Evolutionary conservation across 2,329 filamentous ascomycete genomes (phyloP).

Genomic region (Fusarium palustre): DNA sequence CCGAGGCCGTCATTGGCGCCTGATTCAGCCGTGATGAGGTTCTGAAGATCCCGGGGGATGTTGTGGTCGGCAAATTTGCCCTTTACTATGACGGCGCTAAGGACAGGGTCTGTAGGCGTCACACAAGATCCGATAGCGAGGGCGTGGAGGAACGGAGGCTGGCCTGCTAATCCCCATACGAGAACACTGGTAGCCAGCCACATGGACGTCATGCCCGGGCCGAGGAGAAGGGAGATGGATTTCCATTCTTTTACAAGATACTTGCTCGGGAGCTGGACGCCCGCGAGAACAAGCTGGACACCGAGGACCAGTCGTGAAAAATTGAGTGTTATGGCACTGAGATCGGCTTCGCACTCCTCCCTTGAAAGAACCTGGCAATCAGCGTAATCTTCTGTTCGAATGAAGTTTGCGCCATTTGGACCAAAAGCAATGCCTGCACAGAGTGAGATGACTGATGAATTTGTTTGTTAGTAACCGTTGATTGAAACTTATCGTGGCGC

Average conservation of each 20-base stretch:
- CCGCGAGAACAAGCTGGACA: conserved; percentile 89
- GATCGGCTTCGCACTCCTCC: conserved; percentile 58
- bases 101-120: conserved; percentile 90
- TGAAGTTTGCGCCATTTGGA: conserved; percentile 79
- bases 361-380: conserved; percentile 42
- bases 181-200: conserved; percentile 85
- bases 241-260: conserved; percentile 86
- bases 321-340: conserved; percentile 81
- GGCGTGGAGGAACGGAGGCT: conserved; percentile 79
- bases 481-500: not conserved
- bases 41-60: conserved; percentile 82
- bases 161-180: conserved; percentile 80
- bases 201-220: conserved; percentile 87
- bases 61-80: conserved; percentile 94
- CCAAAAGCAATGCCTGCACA: conserved; percentile 83
- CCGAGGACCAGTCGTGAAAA: conserved; percentile 90
- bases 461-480: not conserved
- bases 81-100: conserved; percentile 92
- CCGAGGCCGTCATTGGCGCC: conserved; percentile 91
- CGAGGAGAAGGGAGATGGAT: conserved; percentile 77
- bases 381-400: conserved; percentile 82
- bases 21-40: conserved; percentile 83
- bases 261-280: conserved; percentile 85
- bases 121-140: conserved; percentile 85
- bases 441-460: conserved; percentile 78